Evolutionary conservation across 768 basidiomycete species (phyloP).

Genomic region (Boletus speciosus): DNA sequence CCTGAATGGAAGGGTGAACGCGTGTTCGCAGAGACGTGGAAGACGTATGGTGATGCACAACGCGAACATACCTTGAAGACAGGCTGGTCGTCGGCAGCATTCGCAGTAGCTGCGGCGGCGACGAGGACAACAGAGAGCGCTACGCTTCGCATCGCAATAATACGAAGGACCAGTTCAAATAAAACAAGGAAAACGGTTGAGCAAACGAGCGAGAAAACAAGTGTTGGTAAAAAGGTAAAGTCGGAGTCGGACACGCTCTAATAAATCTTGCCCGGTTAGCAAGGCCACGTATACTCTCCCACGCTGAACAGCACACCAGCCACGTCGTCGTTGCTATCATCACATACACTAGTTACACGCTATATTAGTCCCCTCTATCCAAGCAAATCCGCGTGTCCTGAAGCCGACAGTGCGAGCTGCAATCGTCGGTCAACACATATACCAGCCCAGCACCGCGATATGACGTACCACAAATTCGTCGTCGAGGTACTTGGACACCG

Average conservation of each 20-base stretch:
- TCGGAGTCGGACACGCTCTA: conserved; percentile 25
- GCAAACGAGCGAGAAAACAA: conserved; percentile 36
- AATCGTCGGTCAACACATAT: conserved; percentile 9
- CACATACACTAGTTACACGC: conserved; percentile 8
- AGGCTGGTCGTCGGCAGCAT: conserved; percentile 61
- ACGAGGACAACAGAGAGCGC: conserved; percentile 72
- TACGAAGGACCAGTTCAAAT: conserved; percentile 64
- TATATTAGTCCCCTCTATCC: conserved; percentile 41
- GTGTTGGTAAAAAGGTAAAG: conserved; percentile 23
- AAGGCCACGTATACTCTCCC: conserved; percentile 48
- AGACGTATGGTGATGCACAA: conserved; percentile 3
- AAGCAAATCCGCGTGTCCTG: conserved; percentile 91
- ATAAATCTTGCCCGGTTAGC: conserved; percentile 36
- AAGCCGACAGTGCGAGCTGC: conserved; percentile 89
- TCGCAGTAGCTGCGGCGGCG: conserved; percentile 59
- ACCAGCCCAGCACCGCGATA: neutral
- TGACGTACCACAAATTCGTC: conserved; percentile 88
- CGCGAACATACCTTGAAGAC: conserved; percentile 57
- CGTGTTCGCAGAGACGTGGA: neutral
- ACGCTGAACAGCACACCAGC: conserved; percentile 17
- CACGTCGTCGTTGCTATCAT: neutral
- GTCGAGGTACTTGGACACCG: conserved; percentile 95
- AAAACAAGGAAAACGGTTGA: conserved; percentile 27
- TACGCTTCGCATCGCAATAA: conserved; percentile 76
- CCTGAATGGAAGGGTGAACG: conserved; percentile 38